Base-by-base conservation (phyloP, 148 eudicot species). In the Spergularia marina region DNA sequence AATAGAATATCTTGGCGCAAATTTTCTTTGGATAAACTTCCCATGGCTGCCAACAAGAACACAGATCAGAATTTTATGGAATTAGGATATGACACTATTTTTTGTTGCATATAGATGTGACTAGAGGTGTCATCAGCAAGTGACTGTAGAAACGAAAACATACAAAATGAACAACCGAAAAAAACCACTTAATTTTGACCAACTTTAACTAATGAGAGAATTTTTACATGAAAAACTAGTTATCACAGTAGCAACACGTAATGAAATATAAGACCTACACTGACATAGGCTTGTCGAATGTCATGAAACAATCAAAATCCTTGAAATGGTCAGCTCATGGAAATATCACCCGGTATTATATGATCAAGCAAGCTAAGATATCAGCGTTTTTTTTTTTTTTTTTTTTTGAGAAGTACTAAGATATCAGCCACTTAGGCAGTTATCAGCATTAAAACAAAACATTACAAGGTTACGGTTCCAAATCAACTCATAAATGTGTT, bases 21-120 rank as follows among this genome's bases (percentile, higher is more conserved):
- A 80, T 83, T 80, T 58, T 90, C 81, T 54, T 78, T 83, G 13
- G 86, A 86, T 68, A 91, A 79, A 86, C 87, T 91, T 70, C 97
- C 98, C 17, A 69, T 53, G 76, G 84, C 96, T 91, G 85, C 60
- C 55, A 73, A 74, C 49, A 73, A 56, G 2, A 70, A 54, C 13
- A 10, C 4, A 63, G 1, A 23, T 49, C 39, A 58, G 23, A 53
- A 16, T 20, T 59, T 17, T 17, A 59, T n/a, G 25, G 20, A 64
- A 3, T 64, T 36, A 17, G 2, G 4, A 39, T n/a, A 13, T 36
- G 16, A 64, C 14, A 70, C 10, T 13, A 16, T 40, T 30, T 34
- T 20, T 36, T 5, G 34, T 53, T 62, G 34, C 20, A 36, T 5
- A 13, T 23, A 18, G 2, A 21, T 41, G 21, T 13, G 11, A 12